These are phyloP conservation scores for Balamuthia mandrillaris DNA, from an alignment of 208 protist species.

Conservation along the genomic window DNA sequence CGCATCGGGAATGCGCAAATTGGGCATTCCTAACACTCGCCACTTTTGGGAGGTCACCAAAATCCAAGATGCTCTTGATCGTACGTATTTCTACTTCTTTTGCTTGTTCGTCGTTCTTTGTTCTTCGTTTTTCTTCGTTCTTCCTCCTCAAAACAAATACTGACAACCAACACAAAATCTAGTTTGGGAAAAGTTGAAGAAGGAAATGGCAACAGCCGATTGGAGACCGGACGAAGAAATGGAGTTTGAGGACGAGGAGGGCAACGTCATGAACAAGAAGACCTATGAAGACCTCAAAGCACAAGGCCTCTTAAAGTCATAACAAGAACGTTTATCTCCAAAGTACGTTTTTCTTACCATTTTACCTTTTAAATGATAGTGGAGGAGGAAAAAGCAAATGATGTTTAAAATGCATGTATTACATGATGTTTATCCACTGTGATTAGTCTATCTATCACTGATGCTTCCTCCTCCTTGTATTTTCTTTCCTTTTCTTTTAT, in stretches of 20 bases:
- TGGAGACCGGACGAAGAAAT: constrained; percentile 75
- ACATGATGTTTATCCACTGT: too few relatives aligned
- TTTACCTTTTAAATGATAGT: too few relatives aligned
- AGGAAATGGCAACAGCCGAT: background rate
- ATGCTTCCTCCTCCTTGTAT: too few relatives aligned
- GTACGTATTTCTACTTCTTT: constrained; percentile 24
- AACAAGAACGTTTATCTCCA: too few relatives aligned
- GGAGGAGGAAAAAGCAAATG: too few relatives aligned
- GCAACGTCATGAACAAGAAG: constrained; percentile 83
- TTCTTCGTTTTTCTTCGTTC: too few relatives aligned
- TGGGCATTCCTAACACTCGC: constrained; percentile 83
- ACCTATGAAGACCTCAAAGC: constrained; percentile 76
- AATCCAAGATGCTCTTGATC: constrained; percentile 77
- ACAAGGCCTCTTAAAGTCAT: constrained; percentile 75
- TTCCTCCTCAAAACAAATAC: too few relatives aligned
- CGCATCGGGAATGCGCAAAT: constrained; percentile 77
- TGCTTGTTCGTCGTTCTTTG: background rate
- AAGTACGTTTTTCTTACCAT: too few relatives aligned
- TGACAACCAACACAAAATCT: too few relatives aligned
- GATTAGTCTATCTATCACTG: too few relatives aligned
- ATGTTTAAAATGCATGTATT: too few relatives aligned
- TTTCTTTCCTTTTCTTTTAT: too few relatives aligned
- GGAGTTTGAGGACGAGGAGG: constrained; percentile 82
- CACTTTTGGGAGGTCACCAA: constrained; percentile 85
- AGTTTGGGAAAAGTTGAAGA: constrained; percentile 64